Evolutionary conservation across 2,329 filamentous ascomycete genomes (phyloP).

Genomic region (Ophiosphaerella narmari): DNA sequence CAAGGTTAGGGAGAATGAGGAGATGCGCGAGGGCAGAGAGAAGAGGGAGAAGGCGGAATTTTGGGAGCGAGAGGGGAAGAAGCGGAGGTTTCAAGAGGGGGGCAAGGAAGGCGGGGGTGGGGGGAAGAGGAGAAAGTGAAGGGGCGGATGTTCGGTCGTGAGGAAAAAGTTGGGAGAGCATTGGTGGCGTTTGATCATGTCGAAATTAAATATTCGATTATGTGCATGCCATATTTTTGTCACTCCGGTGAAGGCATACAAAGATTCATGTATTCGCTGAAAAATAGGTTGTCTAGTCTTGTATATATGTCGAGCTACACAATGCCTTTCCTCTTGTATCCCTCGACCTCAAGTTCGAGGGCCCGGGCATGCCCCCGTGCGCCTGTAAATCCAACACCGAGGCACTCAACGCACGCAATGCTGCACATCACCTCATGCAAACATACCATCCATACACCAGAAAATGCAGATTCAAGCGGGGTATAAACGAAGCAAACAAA

Average conservation of each 20-base stretch:
- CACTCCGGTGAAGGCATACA: too few relatives aligned
- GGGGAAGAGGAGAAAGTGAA: slow-evolving; percentile 36
- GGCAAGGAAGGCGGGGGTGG: slow-evolving; percentile 54
- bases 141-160: not conserved
- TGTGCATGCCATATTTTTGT: too few relatives aligned
- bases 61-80: slow-evolving; percentile 89
- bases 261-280: too few relatives aligned
- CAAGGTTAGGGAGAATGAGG: slow-evolving; percentile 79
- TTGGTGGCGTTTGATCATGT: not conserved
- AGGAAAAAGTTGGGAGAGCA: not conserved
- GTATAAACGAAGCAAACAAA: not conserved
- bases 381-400: too few relatives aligned
- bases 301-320: too few relatives aligned
- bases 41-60: slow-evolving; percentile 91
- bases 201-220: too few relatives aligned
- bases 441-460: not conserved
- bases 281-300: too few relatives aligned
- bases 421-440: too few relatives aligned
- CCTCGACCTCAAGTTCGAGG: too few relatives aligned
- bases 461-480: not conserved
- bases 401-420: too few relatives aligned
- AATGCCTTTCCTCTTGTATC: too few relatives aligned
- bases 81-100: slow-evolving; percentile 64
- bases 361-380: too few relatives aligned
- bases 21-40: slow-evolving; percentile 85